Evolutionary conservation across 106 monocot genomes (phyloP).

Genomic region (Dioscorea alata): DNA sequence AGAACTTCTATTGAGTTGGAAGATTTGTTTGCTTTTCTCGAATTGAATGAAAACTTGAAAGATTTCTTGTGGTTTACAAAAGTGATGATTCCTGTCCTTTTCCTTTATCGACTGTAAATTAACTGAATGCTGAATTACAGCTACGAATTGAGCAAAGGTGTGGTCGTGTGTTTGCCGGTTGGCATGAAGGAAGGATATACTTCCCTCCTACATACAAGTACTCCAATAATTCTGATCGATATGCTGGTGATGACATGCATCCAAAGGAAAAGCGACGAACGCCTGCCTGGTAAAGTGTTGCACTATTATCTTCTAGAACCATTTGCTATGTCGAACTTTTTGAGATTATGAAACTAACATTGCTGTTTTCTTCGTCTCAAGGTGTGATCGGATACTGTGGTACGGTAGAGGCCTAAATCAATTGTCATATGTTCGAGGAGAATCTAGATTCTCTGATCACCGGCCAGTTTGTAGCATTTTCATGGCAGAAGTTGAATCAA

Average conservation of each 20-base stretch:
- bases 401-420: constrained; percentile 61
- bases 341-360: not conserved
- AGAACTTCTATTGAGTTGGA: not conserved
- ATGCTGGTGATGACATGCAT: constrained; percentile 39
- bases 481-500: constrained; percentile 50
- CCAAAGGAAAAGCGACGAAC: constrained; percentile 39
- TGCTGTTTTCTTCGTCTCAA: constrained; percentile 2
- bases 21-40: too few relatives aligned
- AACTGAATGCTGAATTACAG: constrained; percentile 15
- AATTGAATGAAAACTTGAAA: not conserved
- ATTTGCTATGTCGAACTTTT: not conserved
- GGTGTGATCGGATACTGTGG: constrained; percentile 74
- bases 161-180: constrained; percentile 39
- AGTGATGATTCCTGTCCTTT: constrained; percentile 9
- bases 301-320: not conserved
- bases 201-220: constrained; percentile 50
- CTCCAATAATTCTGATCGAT: constrained; percentile 46
- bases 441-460: constrained; percentile 59
- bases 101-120: constrained; percentile 5
- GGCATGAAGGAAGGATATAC: constrained; percentile 54
- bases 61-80: not conserved
- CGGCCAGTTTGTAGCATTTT: constrained; percentile 60
- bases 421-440: constrained; percentile 53
- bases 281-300: constrained; percentile 32
- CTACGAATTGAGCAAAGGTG: constrained; percentile 58